These are phyloP conservation scores for Eucommia ulmoides DNA, from an alignment of 257 asterid genomes.

Conservation along the genomic window DNA sequence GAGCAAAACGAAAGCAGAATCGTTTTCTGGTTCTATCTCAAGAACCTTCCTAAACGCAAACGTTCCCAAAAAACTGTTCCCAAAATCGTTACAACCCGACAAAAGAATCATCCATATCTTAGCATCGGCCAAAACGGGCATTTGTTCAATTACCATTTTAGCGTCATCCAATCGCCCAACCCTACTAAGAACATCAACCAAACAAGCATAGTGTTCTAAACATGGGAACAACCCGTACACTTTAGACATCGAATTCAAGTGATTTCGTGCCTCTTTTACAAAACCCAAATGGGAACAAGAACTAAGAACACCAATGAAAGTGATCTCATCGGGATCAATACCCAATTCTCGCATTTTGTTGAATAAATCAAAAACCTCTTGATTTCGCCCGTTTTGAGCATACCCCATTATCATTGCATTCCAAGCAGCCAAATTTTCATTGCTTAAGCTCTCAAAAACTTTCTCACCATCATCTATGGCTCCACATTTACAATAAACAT, in stretches of 20 bases:
- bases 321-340: slow-evolving; percentile 12
- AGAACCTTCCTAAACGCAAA: slow-evolving; percentile 9
- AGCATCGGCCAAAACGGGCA: slow-evolving; percentile 13
- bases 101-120: slow-evolving; percentile 16
- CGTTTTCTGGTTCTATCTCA: slow-evolving; percentile 15
- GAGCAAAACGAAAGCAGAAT: slow-evolving; percentile 13
- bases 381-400: slow-evolving; percentile 12
- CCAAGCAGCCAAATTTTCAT: slow-evolving; percentile 14
- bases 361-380: slow-evolving; percentile 6
- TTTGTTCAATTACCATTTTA: slow-evolving; percentile 7
- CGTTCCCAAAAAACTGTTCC: slow-evolving; percentile 11
- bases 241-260: slow-evolving; percentile 8
- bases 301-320: slow-evolving; percentile 13
- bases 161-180: slow-evolving; percentile 14
- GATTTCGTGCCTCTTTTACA: slow-evolving; percentile 10
- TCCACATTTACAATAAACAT: slow-evolving; percentile 18
- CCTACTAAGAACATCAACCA: slow-evolving; percentile 15
- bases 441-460: slow-evolving; percentile 3
- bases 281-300: slow-evolving; percentile 16
- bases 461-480: slow-evolving; percentile 6
- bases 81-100: slow-evolving; percentile 9
- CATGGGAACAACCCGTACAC: slow-evolving; percentile 1
- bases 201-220: slow-evolving; percentile 17
- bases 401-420: slow-evolving; percentile 17
- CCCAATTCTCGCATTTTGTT: slow-evolving; percentile 3